These are phyloP conservation scores for Tylopilus rubrobrunneus DNA, from an alignment of 768 basidiomycete species.

Conservation along the genomic window DNA sequence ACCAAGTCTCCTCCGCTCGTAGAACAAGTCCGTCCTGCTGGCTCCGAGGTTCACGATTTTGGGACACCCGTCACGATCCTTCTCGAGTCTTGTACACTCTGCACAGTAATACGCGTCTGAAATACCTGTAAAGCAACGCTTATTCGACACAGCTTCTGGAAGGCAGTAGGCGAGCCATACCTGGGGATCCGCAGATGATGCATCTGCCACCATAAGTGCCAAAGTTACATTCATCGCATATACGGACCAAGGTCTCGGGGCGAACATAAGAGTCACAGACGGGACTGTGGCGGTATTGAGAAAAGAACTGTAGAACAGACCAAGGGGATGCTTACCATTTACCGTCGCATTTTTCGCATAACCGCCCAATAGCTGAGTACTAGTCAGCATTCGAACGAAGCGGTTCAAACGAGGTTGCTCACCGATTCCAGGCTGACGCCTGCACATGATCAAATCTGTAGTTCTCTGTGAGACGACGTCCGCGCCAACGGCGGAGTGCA, in stretches of 20 bases:
- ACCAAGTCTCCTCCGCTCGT: slow-evolving; percentile 85
- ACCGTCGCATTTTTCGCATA: slow-evolving; percentile 99
- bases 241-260: slow-evolving; percentile 95
- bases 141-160: not conserved
- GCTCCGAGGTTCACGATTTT: slow-evolving; percentile 98
- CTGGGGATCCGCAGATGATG: slow-evolving; percentile 95
- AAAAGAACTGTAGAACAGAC: not conserved
- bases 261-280: slow-evolving; percentile 99
- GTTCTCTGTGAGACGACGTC: not conserved
- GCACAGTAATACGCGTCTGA: slow-evolving; percentile 99
- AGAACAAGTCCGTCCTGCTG: slow-evolving; percentile 88
- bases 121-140: slow-evolving; percentile 57
- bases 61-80: slow-evolving; percentile 96
- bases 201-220: slow-evolving; percentile 96
- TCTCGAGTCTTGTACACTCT: slow-evolving; percentile 94
- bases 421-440: slow-evolving; percentile 97
- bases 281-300: slow-evolving; percentile 52
- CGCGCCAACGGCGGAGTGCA: not conserved
- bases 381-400: slow-evolving; percentile 6
- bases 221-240: slow-evolving; percentile 99
- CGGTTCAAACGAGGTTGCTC: slow-evolving; percentile 22
- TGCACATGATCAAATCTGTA: slow-evolving; percentile 95
- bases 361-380: slow-evolving; percentile 82
- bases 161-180: slow-evolving; percentile 39
- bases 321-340: slow-evolving; percentile 72